phyloP scores from a whole-genome alignment of 306 rosid species.

The Crataegus laevigata region DNA sequence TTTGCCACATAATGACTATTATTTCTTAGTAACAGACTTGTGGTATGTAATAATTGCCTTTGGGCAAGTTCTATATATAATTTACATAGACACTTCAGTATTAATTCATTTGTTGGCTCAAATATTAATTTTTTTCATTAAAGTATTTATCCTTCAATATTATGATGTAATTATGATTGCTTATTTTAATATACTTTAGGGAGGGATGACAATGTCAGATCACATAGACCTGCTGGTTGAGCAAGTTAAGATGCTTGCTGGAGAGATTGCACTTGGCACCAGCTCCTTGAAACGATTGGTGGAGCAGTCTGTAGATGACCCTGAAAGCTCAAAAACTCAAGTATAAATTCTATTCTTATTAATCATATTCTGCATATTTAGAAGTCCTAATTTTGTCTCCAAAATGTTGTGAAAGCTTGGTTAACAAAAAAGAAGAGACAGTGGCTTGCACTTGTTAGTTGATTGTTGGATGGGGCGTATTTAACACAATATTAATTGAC shows the following conservation, averaged over 20 bases:
- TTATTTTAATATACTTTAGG: slow-evolving; percentile 37
- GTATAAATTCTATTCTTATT: slow-evolving; percentile 28
- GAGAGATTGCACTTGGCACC: slow-evolving; percentile 91
- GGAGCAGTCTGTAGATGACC: slow-evolving; percentile 80
- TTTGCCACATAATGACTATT: background rate
- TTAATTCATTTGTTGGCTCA: background rate
- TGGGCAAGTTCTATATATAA: background rate
- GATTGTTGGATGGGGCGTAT: background rate
- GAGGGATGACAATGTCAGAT: slow-evolving; percentile 83
- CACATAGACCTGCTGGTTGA: slow-evolving; percentile 94
- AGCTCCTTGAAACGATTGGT: slow-evolving; percentile 93
- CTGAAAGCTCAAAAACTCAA: slow-evolving; percentile 73
- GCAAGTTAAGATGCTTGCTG: slow-evolving; percentile 99
- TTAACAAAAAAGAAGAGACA: background rate
- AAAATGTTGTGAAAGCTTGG: background rate
- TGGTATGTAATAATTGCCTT: background rate
- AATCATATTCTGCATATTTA: background rate
- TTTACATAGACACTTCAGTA: background rate
- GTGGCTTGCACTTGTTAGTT: background rate
- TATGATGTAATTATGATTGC: slow-evolving; percentile 11
- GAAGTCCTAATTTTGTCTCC: background rate
- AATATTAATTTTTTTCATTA: background rate
- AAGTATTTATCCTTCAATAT: background rate
- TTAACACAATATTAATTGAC: too few species aligned
- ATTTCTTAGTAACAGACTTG: background rate